These are phyloP conservation scores for Pontederia paniculata DNA, from an alignment of 176 grass and related monocot genomes.

Conservation along the genomic window DNA sequence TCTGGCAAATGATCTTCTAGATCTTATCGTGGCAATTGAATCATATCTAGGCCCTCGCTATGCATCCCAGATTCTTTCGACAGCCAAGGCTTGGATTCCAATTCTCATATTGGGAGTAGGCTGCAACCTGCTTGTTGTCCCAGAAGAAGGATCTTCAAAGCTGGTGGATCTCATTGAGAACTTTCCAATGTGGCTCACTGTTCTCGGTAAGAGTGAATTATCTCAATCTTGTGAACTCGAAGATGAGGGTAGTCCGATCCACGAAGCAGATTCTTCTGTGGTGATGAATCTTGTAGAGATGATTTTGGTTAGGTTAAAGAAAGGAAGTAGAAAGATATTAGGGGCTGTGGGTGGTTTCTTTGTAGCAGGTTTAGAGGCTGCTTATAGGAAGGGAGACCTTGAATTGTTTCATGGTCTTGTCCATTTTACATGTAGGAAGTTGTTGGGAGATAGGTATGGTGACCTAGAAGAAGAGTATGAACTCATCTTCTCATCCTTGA, in stretches of 20 bases:
- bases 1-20: slow-evolving; percentile 81
- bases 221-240: slow-evolving; percentile 26
- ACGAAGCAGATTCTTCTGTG: slow-evolving; percentile 1
- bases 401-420: slow-evolving; percentile 41
- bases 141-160: slow-evolving; percentile 25
- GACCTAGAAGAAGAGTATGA: slow-evolving; percentile 32
- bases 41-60: slow-evolving; percentile 36
- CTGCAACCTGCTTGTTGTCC: slow-evolving; percentile 31
- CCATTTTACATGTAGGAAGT: slow-evolving; percentile 45
- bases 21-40: slow-evolving; percentile 48
- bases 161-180: slow-evolving; percentile 14
- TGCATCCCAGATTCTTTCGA: slow-evolving; percentile 35
- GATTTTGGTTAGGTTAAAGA: slow-evolving; percentile 50
- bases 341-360: slow-evolving; percentile 46
- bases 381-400: slow-evolving; percentile 34
- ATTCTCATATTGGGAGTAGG: slow-evolving; percentile 63
- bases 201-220: slow-evolving; percentile 48
- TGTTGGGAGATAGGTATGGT: slow-evolving; percentile 27
- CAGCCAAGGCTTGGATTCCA: slow-evolving; percentile 67
- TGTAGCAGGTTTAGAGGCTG: slow-evolving; percentile 22
- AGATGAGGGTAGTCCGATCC: slow-evolving; percentile 20
- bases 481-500: slow-evolving; percentile 29
- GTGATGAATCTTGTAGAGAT: slow-evolving; percentile 50
- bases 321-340: slow-evolving; percentile 58
- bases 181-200: slow-evolving; percentile 58